phyloP scores from a whole-genome alignment of 1,284 basidiomycete species.

The Cystobasidiaceae sp. region DNA sequence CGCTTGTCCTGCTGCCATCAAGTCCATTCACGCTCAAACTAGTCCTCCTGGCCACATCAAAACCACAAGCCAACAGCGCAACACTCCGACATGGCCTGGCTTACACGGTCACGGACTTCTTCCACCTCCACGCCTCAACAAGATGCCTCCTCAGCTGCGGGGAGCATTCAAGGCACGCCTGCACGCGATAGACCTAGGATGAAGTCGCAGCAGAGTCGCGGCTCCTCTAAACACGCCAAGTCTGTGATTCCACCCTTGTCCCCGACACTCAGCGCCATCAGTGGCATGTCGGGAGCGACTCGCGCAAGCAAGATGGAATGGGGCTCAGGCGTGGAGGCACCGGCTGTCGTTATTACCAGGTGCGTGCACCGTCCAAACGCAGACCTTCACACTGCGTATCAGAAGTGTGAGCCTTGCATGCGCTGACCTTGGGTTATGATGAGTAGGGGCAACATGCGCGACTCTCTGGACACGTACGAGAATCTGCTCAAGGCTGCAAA shows the following conservation, averaged over 20 bases:
- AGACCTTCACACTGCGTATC: background rate
- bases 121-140: background rate
- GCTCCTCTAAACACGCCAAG: background rate
- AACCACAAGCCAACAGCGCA: background rate
- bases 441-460: conserved; percentile 17
- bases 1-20: too few species aligned
- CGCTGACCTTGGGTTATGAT: too few species aligned
- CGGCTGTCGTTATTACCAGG: conserved; percentile 16
- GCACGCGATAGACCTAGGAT: background rate
- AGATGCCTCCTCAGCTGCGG: background rate
- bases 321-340: background rate
- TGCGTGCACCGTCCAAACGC: background rate
- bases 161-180: background rate
- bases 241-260: background rate
- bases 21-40: too few species aligned
- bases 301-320: conserved; percentile 27
- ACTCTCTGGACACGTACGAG: conserved; percentile 30
- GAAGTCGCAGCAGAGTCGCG: conserved; percentile 4
- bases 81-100: background rate
- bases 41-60: too few species aligned
- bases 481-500: conserved; percentile 61
- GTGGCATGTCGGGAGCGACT: conserved; percentile 20
- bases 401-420: background rate
- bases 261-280: conserved; percentile 15
- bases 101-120: conserved; percentile 7